Evolutionary conservation across 768 basidiomycete species (phyloP).

Genomic region (Leccinum longicurvipes): DNA sequence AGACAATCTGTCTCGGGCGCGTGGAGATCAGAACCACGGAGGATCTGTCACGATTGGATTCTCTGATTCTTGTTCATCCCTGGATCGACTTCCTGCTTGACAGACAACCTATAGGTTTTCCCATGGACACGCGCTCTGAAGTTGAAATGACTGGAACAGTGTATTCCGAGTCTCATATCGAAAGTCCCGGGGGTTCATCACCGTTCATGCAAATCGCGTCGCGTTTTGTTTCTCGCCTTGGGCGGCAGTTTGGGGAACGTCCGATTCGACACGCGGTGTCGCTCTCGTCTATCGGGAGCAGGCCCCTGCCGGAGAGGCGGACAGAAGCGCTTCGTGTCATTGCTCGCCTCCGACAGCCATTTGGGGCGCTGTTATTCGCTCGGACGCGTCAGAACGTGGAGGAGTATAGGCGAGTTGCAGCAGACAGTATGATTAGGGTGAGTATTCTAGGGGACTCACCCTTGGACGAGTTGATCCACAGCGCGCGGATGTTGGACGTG

Average conservation of each 20-base stretch:
- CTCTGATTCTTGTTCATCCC: neutral
- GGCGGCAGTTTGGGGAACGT: no score
- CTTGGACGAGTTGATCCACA: slow-evolving; percentile 1
- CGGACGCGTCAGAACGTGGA: neutral
- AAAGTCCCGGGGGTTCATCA: no score
- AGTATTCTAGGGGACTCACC: slow-evolving; percentile 1
- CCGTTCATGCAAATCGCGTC: no score
- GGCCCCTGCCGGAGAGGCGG: neutral
- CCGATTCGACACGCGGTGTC: no score
- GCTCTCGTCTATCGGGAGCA: no score
- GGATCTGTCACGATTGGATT: neutral
- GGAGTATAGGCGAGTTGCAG: slow-evolving; percentile 8
- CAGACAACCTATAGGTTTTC: neutral
- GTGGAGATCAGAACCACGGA: neutral
- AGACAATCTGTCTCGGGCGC: neutral
- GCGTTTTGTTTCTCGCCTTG: no score
- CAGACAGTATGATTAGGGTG: slow-evolving; percentile 8
- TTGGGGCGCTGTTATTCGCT: neutral
- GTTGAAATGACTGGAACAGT: no score
- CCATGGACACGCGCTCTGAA: neutral
- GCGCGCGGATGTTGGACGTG: slow-evolving; percentile 7
- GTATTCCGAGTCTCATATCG: no score
- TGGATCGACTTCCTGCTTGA: neutral
- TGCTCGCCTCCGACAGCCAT: neutral
- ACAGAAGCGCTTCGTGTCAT: neutral